phyloP scores from a whole-genome alignment of 1,139 yeast genomes.

The Entelexis paramagnoliae region DNA sequence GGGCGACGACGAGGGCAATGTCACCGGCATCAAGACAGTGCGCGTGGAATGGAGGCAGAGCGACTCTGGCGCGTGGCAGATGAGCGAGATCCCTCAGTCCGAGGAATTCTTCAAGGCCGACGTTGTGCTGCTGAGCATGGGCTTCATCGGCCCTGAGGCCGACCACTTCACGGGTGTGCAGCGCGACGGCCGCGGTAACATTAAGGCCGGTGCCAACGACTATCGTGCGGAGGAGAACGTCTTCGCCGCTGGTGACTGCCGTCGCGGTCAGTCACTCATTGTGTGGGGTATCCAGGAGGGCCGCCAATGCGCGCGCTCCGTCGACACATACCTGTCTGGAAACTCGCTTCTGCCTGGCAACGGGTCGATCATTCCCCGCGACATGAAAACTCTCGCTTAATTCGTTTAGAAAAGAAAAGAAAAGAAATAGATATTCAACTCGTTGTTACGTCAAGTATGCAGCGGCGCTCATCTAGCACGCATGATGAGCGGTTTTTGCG shows the following conservation, averaged over 20 bases:
- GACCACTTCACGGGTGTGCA: slow-evolving; percentile 54
- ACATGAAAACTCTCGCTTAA: slow-evolving; percentile 13
- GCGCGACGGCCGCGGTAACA: slow-evolving; percentile 80
- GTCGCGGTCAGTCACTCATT: slow-evolving; percentile 96
- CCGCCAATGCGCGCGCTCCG: slow-evolving; percentile 94
- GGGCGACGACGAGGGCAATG: slow-evolving; percentile 90
- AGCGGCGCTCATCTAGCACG: no score
- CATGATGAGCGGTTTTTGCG: no score
- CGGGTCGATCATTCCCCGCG: slow-evolving; percentile 83
- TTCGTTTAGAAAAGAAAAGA: no score
- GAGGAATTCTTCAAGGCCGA: slow-evolving; percentile 95
- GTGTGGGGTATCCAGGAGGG: slow-evolving; percentile 99
- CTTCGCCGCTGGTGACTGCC: slow-evolving; percentile 96
- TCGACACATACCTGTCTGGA: slow-evolving; percentile 71
- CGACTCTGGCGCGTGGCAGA: slow-evolving; percentile 95
- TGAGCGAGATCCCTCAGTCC: slow-evolving; percentile 93
- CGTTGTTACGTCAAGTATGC: no score
- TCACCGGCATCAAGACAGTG: slow-evolving; percentile 82
- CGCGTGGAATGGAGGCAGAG: slow-evolving; percentile 97
- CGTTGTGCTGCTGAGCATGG: slow-evolving; percentile 88
- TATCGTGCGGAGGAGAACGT: slow-evolving; percentile 63
- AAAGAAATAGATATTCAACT: no score
- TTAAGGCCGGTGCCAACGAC: slow-evolving; percentile 40
- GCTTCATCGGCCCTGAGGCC: slow-evolving; percentile 92
- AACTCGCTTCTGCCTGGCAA: slow-evolving; percentile 80